Base-by-base conservation (phyloP, 371 early-diverging fungal species). In the Mucor ambiguus region DNA sequence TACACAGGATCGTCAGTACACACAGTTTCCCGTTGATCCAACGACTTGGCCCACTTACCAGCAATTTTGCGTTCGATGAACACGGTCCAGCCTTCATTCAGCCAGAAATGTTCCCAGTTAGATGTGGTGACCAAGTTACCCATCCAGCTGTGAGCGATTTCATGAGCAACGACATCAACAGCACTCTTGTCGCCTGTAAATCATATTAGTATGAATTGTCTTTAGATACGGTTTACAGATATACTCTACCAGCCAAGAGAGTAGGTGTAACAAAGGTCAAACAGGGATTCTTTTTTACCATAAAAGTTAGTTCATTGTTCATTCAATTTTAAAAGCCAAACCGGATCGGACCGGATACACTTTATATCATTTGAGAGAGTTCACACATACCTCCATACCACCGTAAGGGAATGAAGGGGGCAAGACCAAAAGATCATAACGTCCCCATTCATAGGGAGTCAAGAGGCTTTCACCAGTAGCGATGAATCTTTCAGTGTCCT, bases 141-240 rank as follows among this genome's bases (percentile, higher is more conserved):
- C 85, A 93, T 93, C 97, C 97, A 98, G 78, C 92, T 93, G 82
- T 98, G 98, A 37, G 96, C 85, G 70, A 96, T 92, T 76, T 98
- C 98, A 77, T 98, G 98, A n/a, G 95, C 95, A 41, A 98, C 91
- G n/a, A 98, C 97, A 79, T 98, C 97, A 5, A 95, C 95, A 57
- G 96, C 86, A 55, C 95, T 94, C 49, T 93, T 88, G 75, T 98
- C 99, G 66, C 84, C 78, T 78, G 63, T 3, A 49, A 33, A 46
- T n/a, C 38, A 29, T 46, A 4, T 44, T 16, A 43, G 38, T 67
- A 60, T 32, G 33, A 37, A 32, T 58, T 38, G 11, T 9, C 29
- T n/a, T n/a, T 37, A 49, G 16, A 55, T 11, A 54, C 33, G 26
- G 35, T 2, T 4, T 8, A 18, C 1, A 18, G 16, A 33, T 60